phyloP scores from a whole-genome alignment of 768 basidiomycete genomes.

The Kondoa subrosea region DNA sequence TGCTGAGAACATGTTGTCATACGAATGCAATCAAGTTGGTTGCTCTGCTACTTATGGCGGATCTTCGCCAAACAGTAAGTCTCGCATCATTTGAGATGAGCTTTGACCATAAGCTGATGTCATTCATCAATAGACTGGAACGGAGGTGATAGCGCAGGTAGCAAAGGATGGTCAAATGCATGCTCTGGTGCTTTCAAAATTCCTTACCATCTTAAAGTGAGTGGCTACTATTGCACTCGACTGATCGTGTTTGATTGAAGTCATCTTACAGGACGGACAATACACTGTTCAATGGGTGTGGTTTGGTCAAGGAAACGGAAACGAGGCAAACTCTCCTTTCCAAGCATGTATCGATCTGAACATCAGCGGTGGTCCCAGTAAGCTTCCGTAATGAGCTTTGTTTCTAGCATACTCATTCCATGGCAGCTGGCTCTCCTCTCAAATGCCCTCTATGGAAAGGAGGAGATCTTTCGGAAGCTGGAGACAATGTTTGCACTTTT shows the following conservation, averaged over 20 bases:
- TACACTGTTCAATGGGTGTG: slow-evolving; percentile 6
- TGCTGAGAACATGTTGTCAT: background rate
- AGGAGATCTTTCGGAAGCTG: background rate
- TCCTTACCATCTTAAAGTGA: background rate
- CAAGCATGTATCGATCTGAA: background rate
- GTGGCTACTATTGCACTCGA: no score
- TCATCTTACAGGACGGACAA: background rate
- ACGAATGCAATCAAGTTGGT: slow-evolving; percentile 6
- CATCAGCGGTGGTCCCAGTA: background rate
- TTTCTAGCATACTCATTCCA: no score
- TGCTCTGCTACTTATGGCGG: slow-evolving; percentile 1
- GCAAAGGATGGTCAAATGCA: slow-evolving; percentile 2
- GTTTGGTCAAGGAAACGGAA: slow-evolving; percentile 3
- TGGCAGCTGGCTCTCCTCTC: background rate
- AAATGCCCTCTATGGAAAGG: slow-evolving; percentile 4
- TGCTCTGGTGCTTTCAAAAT: slow-evolving; percentile 2
- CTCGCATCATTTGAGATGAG: no score
- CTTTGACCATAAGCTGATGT: background rate
- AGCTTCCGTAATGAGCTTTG: no score
- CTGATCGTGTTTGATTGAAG: no score
- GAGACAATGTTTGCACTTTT: background rate
- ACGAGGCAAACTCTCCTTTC: background rate
- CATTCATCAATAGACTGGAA: background rate
- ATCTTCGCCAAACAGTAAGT: background rate
- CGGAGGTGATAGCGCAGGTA: background rate